Evolutionary conservation across 176 grass and related monocot species (phyloP).

Genomic region (Phoenix roebelenii): DNA sequence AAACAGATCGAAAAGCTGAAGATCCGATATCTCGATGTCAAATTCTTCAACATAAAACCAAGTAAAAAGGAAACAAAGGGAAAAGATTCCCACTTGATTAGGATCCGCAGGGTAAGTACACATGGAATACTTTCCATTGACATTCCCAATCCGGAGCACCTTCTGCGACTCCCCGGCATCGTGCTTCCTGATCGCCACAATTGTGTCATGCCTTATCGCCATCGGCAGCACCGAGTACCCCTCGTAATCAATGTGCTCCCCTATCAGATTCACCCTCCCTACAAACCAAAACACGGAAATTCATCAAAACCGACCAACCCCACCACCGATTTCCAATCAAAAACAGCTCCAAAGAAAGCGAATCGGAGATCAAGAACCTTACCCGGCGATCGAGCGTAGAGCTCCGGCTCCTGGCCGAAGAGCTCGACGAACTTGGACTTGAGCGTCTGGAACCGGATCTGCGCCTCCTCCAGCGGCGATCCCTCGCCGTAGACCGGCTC

Average conservation of each 20-base stretch:
- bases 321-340: not conserved
- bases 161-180: slow-evolving; percentile 20
- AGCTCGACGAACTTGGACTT: slow-evolving; percentile 54
- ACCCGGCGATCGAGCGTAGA: slow-evolving; percentile 87
- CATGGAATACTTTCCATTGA: slow-evolving; percentile 67
- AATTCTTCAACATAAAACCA: not conserved
- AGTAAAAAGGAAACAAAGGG: not conserved
- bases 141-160: slow-evolving; percentile 72
- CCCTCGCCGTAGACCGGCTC: slow-evolving; percentile 65
- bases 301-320: not conserved
- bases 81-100: slow-evolving; percentile 34
- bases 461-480: slow-evolving; percentile 62
- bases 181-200: slow-evolving; percentile 70
- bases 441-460: slow-evolving; percentile 61
- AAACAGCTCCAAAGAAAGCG: not conserved
- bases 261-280: slow-evolving; percentile 95
- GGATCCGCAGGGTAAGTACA: slow-evolving; percentile 83
- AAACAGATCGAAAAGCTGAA: too few species aligned
- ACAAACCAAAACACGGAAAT: not conserved
- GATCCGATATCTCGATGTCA: too few species aligned
- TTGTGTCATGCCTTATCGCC: slow-evolving; percentile 96
- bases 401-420: slow-evolving; percentile 39
- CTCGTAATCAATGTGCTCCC: slow-evolving; percentile 98
- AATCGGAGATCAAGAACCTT: not conserved
- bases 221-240: slow-evolving; percentile 96